phyloP scores from a whole-genome alignment of 768 basidiomycete species.

The Erythrobasidium yunnanense region DNA sequence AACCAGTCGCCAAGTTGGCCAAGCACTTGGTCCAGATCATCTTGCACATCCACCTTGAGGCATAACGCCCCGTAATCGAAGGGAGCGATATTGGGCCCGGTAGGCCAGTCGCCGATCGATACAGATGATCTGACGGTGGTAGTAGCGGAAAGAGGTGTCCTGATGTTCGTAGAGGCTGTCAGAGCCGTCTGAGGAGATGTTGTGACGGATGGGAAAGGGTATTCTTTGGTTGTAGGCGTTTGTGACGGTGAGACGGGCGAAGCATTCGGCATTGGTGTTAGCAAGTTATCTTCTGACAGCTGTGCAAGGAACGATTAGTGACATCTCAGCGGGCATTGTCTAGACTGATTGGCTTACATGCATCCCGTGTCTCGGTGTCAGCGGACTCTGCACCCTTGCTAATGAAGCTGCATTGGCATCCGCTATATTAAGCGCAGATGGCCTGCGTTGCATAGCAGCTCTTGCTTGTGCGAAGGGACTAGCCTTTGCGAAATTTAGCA shows the following conservation, averaged over 20 bases:
- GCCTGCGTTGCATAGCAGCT: not conserved
- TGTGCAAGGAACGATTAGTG: not conserved
- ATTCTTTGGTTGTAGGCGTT: not conserved
- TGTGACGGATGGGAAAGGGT: not conserved
- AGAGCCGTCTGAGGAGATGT: not conserved
- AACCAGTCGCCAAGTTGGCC: constrained; percentile 69
- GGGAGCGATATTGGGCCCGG: constrained; percentile 46
- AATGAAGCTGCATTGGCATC: not conserved
- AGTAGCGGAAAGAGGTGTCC: not conserved
- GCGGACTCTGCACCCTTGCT: not conserved
- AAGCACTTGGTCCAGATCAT: constrained; percentile 61
- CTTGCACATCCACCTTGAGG: constrained; percentile 53
- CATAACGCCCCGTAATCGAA: constrained; percentile 58
- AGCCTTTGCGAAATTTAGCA: not conserved
- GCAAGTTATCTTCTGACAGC: constrained; percentile 10
- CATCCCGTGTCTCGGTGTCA: not conserved
- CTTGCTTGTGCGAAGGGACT: not conserved
- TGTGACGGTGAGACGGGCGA: not conserved
- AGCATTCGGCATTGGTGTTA: constrained; percentile 16
- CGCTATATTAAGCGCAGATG: not conserved
- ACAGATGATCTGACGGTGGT: not conserved
- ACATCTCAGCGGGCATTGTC: not conserved
- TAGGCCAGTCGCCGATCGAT: constrained; percentile 3
- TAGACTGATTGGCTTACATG: not conserved
- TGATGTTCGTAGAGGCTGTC: not conserved